Evolutionary conservation across 2,329 filamentous ascomycete genomes (phyloP).

Genomic region (Blastomyces gilchristii): DNA sequence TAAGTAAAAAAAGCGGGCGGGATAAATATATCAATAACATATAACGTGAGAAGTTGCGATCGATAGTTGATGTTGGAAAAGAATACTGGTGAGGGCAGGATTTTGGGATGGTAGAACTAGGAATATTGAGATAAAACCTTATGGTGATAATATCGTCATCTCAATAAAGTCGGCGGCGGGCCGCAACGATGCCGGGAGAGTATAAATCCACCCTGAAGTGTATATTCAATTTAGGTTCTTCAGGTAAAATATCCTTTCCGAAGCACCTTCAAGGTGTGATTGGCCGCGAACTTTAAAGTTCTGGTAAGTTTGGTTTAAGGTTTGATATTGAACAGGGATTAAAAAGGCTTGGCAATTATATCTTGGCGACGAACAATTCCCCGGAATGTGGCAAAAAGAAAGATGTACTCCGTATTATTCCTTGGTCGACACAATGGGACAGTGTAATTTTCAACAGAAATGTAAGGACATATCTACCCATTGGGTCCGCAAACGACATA

Average conservation of each 20-base stretch:
- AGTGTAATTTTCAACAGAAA: too few species aligned
- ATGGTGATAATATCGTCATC: slow-evolving; percentile 1
- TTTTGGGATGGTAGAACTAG: neutral
- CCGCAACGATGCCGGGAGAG: neutral
- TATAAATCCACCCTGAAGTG: neutral
- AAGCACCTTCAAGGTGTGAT: too few species aligned
- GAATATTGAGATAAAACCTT: neutral
- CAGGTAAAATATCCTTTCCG: too few species aligned
- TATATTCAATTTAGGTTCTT: neutral
- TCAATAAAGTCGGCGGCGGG: neutral
- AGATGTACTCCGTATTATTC: too few species aligned
- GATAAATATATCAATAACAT: too few species aligned
- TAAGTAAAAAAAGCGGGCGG: neutral
- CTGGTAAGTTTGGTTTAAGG: neutral
- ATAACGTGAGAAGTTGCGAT: neutral
- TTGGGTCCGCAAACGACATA: too few species aligned
- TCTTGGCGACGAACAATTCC: neutral
- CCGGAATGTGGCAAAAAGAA: neutral
- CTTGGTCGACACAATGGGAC: too few species aligned
- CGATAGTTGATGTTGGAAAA: neutral
- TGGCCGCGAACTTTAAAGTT: neutral
- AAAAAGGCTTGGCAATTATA: slow-evolving; percentile 2
- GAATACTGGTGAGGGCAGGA: neutral
- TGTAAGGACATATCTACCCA: too few species aligned
- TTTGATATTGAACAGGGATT: neutral